Base-by-base conservation (phyloP, 75 land plant genomes). In the Selaginella moellendorffii region DNA sequence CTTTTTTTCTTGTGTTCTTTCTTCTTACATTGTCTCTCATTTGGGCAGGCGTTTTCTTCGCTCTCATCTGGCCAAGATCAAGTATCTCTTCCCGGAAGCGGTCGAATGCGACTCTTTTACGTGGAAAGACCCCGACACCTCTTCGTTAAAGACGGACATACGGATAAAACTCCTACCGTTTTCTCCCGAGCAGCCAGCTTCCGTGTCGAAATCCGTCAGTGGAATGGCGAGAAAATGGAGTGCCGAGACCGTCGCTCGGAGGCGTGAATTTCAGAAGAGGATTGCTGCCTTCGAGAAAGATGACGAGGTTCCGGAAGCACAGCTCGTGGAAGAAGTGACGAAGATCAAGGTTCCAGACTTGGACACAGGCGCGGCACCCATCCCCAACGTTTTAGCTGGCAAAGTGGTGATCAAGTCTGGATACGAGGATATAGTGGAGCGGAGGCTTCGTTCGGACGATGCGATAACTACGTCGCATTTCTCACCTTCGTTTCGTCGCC, bases 41-140 rank as follows among this genome's bases (percentile, higher is more conserved):
- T 24, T 28, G 14, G 72, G 1, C 59, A 90, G 91, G 80, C 75
- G 84, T 53, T 91, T 91, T 61, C 69, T 76, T 0, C 63, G 72
- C 27, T 29, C 68, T 14, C 84, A 87, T 69, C 71, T 91, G 54
- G 91, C 88, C 10, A 90, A 91, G 52, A 63, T 91, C 68, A 91
- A 82, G 70, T 66, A 75, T 51, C 72, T 91, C 18, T 65, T 91
- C 14, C 97, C 84, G 0, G 91, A 91, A 68, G 83, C 78, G 0
- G 56, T 86, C 51, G 54, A 65, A 46, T 53, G 81, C 12, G 82
- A 78, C 65, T 82, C 81, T 8, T 19, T 56, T 19, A 25, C 24
- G 5, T 56, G 59, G 19, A 56, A 56, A 56, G 59, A 56, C 24
- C 19, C 19, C 8, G 59, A 56, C 24, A 56, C 17, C n/a, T 24